Evolutionary conservation across 78 protist species (phyloP).

Genomic region (Thecamonas trahens): DNA sequence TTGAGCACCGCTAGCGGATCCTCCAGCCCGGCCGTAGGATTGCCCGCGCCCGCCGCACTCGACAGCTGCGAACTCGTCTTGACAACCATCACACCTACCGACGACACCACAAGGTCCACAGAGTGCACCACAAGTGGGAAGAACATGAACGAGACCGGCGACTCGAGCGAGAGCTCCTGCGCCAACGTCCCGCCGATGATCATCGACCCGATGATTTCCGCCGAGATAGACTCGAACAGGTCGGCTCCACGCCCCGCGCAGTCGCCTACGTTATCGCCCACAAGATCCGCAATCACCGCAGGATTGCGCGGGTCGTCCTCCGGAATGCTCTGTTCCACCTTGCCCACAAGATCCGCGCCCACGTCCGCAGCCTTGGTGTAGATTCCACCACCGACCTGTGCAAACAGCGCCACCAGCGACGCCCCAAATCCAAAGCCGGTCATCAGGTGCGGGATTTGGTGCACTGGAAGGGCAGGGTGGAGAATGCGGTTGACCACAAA

Average conservation of each 20-base stretch:
- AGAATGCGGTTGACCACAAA: conserved; percentile 16
- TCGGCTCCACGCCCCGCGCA: conserved; percentile 76
- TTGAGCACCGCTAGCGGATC: conserved; percentile 10
- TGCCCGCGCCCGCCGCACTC: no score
- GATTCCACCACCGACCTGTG: conserved; percentile 79
- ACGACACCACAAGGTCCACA: conserved; percentile 11
- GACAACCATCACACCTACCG: not conserved
- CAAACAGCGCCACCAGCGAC: conserved; percentile 74
- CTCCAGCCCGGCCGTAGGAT: no score
- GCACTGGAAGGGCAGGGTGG: conserved; percentile 2
- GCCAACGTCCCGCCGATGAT: conserved; percentile 34
- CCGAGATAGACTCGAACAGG: conserved; percentile 73
- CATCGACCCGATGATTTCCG: conserved; percentile 73
- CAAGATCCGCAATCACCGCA: conserved; percentile 73
- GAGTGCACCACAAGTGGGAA: conserved; percentile 46
- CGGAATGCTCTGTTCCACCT: conserved; percentile 57
- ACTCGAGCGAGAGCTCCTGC: not conserved
- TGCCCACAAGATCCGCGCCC: conserved; percentile 79
- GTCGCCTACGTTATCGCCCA: conserved; percentile 84
- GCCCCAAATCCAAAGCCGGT: conserved; percentile 78
- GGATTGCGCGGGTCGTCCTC: conserved; percentile 83
- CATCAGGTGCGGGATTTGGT: conserved; percentile 42
- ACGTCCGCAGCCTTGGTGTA: conserved; percentile 86
- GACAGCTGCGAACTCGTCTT: not conserved
- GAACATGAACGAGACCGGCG: conserved; percentile 27